phyloP scores from a whole-genome alignment of 352 stramenopile species.

The Thraustochytrium sp. region DNA sequence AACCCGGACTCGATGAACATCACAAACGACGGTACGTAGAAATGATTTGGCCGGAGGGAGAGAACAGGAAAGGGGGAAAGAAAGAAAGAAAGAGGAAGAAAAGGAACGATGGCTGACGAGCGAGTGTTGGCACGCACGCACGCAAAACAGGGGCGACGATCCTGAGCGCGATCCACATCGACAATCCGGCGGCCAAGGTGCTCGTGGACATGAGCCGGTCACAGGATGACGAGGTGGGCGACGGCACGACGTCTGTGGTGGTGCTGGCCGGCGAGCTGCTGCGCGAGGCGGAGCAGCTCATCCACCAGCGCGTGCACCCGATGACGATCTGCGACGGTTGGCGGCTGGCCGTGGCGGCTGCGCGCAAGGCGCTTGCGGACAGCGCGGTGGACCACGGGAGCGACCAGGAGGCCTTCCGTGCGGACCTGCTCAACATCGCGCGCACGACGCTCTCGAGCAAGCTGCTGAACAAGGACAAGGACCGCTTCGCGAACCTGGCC shows the following conservation, averaged over 20 bases:
- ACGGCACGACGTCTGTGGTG: constrained; percentile 85
- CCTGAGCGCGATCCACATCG: constrained; percentile 89
- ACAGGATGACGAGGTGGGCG: constrained; percentile 96
- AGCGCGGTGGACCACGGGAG: constrained; percentile 70
- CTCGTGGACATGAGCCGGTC: constrained; percentile 98
- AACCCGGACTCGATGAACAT: constrained; percentile 68
- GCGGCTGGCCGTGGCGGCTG: constrained; percentile 82
- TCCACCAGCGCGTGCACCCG: constrained; percentile 90
- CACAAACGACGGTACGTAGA: constrained; percentile 86
- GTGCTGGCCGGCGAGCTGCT: constrained; percentile 95
- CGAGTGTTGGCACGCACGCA: background rate
- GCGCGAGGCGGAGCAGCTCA: constrained; percentile 90
- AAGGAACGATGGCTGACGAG: background rate
- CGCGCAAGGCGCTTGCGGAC: constrained; percentile 76
- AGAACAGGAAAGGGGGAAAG: too few species aligned
- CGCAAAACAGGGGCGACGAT: constrained; percentile 82
- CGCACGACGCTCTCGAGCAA: constrained; percentile 97
- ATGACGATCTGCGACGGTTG: constrained; percentile 98
- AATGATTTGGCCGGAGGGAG: too few species aligned
- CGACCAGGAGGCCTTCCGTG: constrained; percentile 76
- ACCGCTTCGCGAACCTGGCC: constrained; percentile 91
- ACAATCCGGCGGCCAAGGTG: constrained; percentile 97
- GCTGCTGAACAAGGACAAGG: constrained; percentile 95
- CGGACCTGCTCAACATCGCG: constrained; percentile 94
- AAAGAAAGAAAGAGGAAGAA: too few species aligned